Evolutionary conservation across 169 alveolate genomes (phyloP), one percentile per base, ranked within the genome.

Genomic region (Theileria luwenshuni): DNA sequence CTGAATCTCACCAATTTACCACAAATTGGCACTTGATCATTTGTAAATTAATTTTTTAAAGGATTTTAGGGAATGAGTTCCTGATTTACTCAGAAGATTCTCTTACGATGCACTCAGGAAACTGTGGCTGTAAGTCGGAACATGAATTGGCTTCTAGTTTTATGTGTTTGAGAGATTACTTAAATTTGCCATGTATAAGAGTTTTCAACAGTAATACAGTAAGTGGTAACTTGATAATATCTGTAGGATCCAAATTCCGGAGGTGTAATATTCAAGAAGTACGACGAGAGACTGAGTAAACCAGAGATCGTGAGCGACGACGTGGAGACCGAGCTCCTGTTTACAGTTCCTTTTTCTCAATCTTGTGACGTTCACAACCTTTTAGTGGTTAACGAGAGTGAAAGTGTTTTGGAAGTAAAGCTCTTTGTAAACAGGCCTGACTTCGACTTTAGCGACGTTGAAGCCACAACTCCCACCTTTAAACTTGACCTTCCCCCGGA

Each of bases 81-180:
- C 30, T 10, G 23, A 21, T 48, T 64, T 33, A 35, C 43, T 51
- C 58, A 30, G 5, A 33, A 5, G 38, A 10, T 6, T 27, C 17
- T 56, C 1, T 17, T 33, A 71, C 43, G 38, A 73, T 81, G 85
- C 89, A 81, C 68, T 60, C 79, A 21, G 76, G 77, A 52, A 74
- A 74, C 45, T 81, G 89, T 32, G 89, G 84, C 21, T 81, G 89
- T 70, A 81, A 81, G 75, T 72, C 42, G 60, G 89, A 81, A 74
- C 75, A 68, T 43, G 89, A 81, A 56, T 77, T 81, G 30, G 85
- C 67, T 23, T 49, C 89, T 17, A 73, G 68, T 21, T 74, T 71
- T 21, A 35, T 30, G 0, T 81, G 89, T 35, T 63, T 81, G 83
- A 65, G 85, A 25, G 61, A 73, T 19, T 71, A 72, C 33, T 48